Percentiles rank a stretch among this genome's conserved stretches.
Conservation (phyloP, 2,329 filamentous ascomycete genomes). For the Aspergillus calidoustus region DNA sequence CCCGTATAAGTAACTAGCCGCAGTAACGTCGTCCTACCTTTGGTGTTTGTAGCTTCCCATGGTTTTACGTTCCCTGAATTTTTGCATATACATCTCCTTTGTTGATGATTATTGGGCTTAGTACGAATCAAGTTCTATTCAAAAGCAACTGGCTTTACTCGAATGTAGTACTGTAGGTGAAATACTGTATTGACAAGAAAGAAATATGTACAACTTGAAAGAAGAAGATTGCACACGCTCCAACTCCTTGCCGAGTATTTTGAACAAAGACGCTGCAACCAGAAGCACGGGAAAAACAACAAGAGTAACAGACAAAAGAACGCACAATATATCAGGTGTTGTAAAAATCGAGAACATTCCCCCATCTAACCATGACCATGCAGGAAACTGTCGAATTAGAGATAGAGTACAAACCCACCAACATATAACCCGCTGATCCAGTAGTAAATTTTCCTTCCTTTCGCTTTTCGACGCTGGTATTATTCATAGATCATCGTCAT, state of each 20-base stretch:
- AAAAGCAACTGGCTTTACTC: background rate
- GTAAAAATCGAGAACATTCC: slow-evolving; percentile 1
- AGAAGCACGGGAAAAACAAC: slow-evolving; percentile 14
- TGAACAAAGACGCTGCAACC: slow-evolving; percentile 22
- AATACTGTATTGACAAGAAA: slow-evolving; percentile 15
- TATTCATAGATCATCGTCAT: slow-evolving; percentile 25
- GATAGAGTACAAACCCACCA: slow-evolving; percentile 15
- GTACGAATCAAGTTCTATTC: background rate
- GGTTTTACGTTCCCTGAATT: background rate
- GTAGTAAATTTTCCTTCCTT: slow-evolving; percentile 14
- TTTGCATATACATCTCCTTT: background rate
- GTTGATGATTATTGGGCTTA: background rate
- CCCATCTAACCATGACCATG: slow-evolving; percentile 13
- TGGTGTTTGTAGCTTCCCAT: background rate
- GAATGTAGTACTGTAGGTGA: background rate
- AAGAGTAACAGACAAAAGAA: slow-evolving; percentile 11
- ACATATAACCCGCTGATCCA: slow-evolving; percentile 4
- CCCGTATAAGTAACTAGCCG: background rate
- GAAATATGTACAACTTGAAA: slow-evolving; percentile 24
- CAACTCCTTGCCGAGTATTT: slow-evolving; percentile 27
- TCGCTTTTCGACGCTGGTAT: slow-evolving; percentile 13
- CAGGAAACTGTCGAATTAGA: slow-evolving; percentile 7
- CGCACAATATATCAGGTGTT: slow-evolving; percentile 10
- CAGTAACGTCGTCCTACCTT: background rate
- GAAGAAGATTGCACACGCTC: slow-evolving; percentile 24